phyloP scores from a whole-genome alignment of 2,329 filamentous ascomycete genomes.

The Penicillium fuscoglaucum region DNA sequence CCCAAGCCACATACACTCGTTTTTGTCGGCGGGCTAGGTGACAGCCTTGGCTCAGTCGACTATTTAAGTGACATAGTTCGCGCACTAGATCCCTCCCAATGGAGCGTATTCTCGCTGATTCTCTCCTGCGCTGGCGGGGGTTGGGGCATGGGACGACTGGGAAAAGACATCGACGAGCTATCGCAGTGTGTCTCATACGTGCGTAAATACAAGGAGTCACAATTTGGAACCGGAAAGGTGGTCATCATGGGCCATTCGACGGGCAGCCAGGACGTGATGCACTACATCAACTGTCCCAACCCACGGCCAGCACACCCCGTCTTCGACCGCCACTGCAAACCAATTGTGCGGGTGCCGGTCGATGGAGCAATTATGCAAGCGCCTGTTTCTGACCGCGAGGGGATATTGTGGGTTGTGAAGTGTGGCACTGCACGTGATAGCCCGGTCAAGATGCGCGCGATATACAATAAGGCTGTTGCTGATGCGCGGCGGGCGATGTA shows the following conservation, averaged over 20 bases:
- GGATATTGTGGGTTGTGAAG: conserved; percentile 43
- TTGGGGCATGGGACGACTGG: conserved; percentile 56
- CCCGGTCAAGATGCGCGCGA: conserved; percentile 23
- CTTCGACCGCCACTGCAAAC: conserved; percentile 23
- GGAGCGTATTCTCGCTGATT: conserved; percentile 53
- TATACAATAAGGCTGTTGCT: conserved; percentile 27
- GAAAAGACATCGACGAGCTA: conserved; percentile 56
- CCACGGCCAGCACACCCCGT: conserved; percentile 34
- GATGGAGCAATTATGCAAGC: conserved; percentile 77
- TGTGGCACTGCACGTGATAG: conserved; percentile 24
- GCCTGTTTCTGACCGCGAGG: conserved; percentile 73
- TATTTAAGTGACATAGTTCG: conserved; percentile 53
- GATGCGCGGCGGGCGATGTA: conserved; percentile 20
- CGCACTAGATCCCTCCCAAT: conserved; percentile 48
- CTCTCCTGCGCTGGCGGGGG: conserved; percentile 54
- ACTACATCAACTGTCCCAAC: conserved; percentile 55
- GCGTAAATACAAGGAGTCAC: conserved; percentile 33
- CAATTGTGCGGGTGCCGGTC: conserved; percentile 52
- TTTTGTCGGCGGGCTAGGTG: conserved; percentile 59
- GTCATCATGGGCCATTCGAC: conserved; percentile 69
- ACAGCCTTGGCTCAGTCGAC: conserved; percentile 55
- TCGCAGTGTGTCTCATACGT: conserved; percentile 53
- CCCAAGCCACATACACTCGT: conserved; percentile 51
- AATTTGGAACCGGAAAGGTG: conserved; percentile 48
- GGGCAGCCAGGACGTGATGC: conserved; percentile 66